Conservation (phyloP, 352 stramenopile species). For the Thalassiosira sp. region DNA sequence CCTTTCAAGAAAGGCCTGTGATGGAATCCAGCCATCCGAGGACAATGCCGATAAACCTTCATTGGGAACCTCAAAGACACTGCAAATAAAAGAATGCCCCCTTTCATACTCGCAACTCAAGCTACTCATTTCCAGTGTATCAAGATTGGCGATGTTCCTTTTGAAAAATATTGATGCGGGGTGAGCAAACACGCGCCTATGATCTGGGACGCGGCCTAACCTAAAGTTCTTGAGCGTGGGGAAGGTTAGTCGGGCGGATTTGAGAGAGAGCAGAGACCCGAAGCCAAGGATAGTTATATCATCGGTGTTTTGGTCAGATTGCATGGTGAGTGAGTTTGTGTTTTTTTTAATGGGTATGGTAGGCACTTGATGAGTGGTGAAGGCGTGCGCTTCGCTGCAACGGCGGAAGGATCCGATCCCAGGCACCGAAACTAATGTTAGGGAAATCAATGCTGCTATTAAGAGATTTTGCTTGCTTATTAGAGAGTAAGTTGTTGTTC, state of each 20-base stretch:
- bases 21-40: slow-evolving; percentile 26
- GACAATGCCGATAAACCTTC: slow-evolving; percentile 18
- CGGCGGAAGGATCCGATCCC: background rate
- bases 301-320: background rate
- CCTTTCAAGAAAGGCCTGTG: slow-evolving; percentile 82
- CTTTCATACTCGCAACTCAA: slow-evolving; percentile 54
- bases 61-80: slow-evolving; percentile 76
- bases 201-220: slow-evolving; percentile 85
- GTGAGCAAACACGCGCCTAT: slow-evolving; percentile 89
- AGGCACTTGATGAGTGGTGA: too few relatives aligned
- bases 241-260: slow-evolving; percentile 88
- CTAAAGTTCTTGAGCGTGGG: slow-evolving; percentile 88
- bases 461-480: background rate
- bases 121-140: slow-evolving; percentile 90
- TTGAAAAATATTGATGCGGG: slow-evolving; percentile 93
- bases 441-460: background rate
- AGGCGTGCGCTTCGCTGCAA: too few relatives aligned
- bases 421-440: background rate
- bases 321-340: background rate
- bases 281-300: slow-evolving; percentile 88
- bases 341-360: too few relatives aligned
- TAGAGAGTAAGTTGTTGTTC: too few relatives aligned
- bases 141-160: slow-evolving; percentile 86
- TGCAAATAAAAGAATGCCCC: slow-evolving; percentile 68
- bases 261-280: slow-evolving; percentile 89